Percentiles rank a stretch among this genome's conserved stretches.
These are phyloP conservation scores for Butyriboletus loyo DNA, from an alignment of 768 basidiomycete genomes.

Conservation along the genomic window DNA sequence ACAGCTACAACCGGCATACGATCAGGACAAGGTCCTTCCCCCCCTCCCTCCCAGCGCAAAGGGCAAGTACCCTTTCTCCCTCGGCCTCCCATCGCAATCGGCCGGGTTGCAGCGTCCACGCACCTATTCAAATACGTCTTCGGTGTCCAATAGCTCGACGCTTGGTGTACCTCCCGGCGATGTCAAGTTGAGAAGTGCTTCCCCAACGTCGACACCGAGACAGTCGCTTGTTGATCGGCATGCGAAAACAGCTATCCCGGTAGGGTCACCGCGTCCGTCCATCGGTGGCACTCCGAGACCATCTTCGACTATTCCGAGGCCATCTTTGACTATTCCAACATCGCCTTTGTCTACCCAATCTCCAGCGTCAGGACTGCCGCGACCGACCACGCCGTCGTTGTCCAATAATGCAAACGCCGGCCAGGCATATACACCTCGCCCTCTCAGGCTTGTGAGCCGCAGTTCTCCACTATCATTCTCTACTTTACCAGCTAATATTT, in stretches of 20 bases:
- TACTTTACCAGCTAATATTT: neutral
- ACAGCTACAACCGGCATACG: constrained; percentile 3
- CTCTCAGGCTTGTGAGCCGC: constrained; percentile 24
- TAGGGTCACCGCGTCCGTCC: constrained; percentile 16
- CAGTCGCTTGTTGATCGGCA: constrained; percentile 9
- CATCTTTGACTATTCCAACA: constrained; percentile 27
- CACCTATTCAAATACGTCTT: constrained; percentile 36
- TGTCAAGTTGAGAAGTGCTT: constrained; percentile 10
- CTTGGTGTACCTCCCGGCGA: constrained; percentile 4
- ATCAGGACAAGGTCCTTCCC: constrained; percentile 32
- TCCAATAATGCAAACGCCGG: neutral
- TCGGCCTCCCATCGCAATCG: constrained; percentile 11
- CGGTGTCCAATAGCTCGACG: constrained; percentile 20
- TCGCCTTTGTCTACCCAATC: constrained; percentile 18
- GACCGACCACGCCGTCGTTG: constrained; percentile 19
- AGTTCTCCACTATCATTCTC: constrained; percentile 13
- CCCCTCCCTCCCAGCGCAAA: constrained; percentile 23
- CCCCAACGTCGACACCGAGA: constrained; percentile 8
- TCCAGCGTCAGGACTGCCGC: constrained; percentile 15
- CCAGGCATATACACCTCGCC: constrained; percentile 23
- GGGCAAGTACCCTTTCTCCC: constrained; percentile 21
- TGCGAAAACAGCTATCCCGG: constrained; percentile 9
- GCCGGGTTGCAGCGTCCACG: constrained; percentile 23
- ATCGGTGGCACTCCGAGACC: constrained; percentile 19
- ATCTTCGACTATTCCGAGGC: constrained; percentile 21